phyloP scores from a whole-genome alignment of 306 rosid species.

The Dalbergia oliveri region DNA sequence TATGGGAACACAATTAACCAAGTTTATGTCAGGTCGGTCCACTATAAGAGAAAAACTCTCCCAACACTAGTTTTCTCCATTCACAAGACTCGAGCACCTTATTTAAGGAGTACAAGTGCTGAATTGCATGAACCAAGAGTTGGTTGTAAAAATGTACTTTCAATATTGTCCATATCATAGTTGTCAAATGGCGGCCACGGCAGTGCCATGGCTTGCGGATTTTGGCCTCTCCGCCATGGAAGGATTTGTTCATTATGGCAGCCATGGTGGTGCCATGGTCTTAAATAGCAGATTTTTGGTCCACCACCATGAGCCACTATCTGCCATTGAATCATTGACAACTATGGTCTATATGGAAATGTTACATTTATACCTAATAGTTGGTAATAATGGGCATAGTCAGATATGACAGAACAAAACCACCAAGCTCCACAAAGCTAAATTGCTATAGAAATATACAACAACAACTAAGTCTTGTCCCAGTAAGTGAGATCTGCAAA shows the following conservation, averaged over 20 bases:
- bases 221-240: no score
- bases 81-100: not conserved
- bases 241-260: no score
- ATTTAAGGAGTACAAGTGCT: not conserved
- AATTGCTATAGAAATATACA: no score
- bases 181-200: no score
- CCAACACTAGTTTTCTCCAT: not conserved
- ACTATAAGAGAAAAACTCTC: not conserved
- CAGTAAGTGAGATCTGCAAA: no score
- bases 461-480: no score
- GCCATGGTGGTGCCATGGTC: no score
- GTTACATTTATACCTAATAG: conserved; percentile 3
- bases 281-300: no score
- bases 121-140: not conserved
- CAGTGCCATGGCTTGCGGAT: no score
- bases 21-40: not conserved
- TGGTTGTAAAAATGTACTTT: no score
- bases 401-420: not conserved
- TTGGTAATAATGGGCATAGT: not conserved
- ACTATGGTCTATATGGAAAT: not conserved
- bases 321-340: no score
- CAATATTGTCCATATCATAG: not conserved
- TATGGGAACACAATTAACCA: not conserved
- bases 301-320: no score
- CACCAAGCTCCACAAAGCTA: not conserved